phyloP scores from a whole-genome alignment of 1,284 basidiomycete species.

The Boletellus deceptivus region DNA sequence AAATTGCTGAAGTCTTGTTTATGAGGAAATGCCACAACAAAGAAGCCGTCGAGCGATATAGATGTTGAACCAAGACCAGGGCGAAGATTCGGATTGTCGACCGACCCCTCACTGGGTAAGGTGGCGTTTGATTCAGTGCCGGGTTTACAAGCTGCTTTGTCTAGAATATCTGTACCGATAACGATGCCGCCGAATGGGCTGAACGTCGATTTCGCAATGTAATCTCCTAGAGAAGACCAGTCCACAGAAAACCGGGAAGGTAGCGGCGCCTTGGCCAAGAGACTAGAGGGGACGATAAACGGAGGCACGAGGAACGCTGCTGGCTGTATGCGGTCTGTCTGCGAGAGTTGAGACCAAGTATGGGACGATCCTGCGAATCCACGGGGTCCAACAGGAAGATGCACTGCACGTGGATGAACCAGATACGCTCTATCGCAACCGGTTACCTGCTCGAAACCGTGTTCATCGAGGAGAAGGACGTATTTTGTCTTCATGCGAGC shows the following conservation, averaged over 20 bases:
- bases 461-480: conserved; percentile 51
- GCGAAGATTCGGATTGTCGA: conserved; percentile 1
- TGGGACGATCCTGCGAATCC: conserved; percentile 34
- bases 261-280: conserved; percentile 30
- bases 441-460: conserved; percentile 37
- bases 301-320: conserved; percentile 57
- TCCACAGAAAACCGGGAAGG: conserved; percentile 20
- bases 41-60: conserved; percentile 18
- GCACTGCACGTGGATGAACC: conserved; percentile 34
- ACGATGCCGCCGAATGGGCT: conserved; percentile 25
- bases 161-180: conserved; percentile 18
- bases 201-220: conserved; percentile 17
- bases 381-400: conserved; percentile 45
- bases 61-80: not conserved
- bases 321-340: conserved; percentile 31
- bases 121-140: not conserved
- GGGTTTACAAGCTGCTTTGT: not conserved
- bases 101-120: not conserved
- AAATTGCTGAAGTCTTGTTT: conserved; percentile 42
- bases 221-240: conserved; percentile 46
- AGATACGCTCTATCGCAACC: conserved; percentile 36
- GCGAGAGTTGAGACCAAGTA: conserved; percentile 31
- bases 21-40: conserved; percentile 40
- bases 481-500: conserved; percentile 43
- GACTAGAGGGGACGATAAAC: conserved; percentile 39